These are phyloP conservation scores for Cladosporium halotolerans DNA, from an alignment of 2,329 filamentous ascomycete genomes.

Conservation along the genomic window DNA sequence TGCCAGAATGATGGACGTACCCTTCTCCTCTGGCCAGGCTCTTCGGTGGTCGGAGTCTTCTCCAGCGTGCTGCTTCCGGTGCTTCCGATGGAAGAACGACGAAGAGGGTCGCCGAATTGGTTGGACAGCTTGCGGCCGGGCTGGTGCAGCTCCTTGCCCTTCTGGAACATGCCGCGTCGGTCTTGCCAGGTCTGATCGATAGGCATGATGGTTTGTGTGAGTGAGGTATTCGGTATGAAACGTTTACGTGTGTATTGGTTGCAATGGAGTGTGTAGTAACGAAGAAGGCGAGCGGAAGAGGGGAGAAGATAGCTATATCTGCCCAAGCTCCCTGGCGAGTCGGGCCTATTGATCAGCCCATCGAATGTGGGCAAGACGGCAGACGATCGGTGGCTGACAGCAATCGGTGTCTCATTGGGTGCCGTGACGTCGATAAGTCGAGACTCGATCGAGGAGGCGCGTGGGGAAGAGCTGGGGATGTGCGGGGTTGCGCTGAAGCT, in stretches of 20 bases:
- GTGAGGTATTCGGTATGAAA: not conserved
- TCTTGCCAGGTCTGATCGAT: slow-evolving; percentile 22
- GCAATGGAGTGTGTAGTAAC: not conserved
- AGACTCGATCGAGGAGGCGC: not conserved
- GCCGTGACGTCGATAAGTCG: not conserved
- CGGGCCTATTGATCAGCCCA: not conserved
- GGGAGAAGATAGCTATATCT: not conserved
- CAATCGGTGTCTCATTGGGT: not conserved
- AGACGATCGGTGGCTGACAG: slow-evolving; percentile 7
- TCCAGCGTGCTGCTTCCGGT: slow-evolving; percentile 12
- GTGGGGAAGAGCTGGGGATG: slow-evolving; percentile 3
- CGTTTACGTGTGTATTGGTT: not conserved
- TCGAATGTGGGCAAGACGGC: not conserved
- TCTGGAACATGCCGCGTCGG: slow-evolving; percentile 29
- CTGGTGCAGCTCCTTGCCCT: slow-evolving; percentile 29
- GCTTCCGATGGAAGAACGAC: slow-evolving; percentile 4
- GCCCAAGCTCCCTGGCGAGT: not conserved
- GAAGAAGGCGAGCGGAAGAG: not conserved
- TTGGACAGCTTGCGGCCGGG: slow-evolving; percentile 17
- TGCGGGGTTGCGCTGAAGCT: not conserved
- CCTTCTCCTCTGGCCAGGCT: slow-evolving; percentile 13
- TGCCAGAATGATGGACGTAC: slow-evolving; percentile 8
- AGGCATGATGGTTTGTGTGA: slow-evolving; percentile 3
- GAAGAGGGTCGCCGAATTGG: slow-evolving; percentile 10
- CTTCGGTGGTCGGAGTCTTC: slow-evolving; percentile 21